Percentiles rank a stretch among this genome's conserved stretches.
Evolutionary conservation across 2,329 filamentous ascomycete genomes (phyloP).

Genomic region (Trichophyton verrucosum): DNA sequence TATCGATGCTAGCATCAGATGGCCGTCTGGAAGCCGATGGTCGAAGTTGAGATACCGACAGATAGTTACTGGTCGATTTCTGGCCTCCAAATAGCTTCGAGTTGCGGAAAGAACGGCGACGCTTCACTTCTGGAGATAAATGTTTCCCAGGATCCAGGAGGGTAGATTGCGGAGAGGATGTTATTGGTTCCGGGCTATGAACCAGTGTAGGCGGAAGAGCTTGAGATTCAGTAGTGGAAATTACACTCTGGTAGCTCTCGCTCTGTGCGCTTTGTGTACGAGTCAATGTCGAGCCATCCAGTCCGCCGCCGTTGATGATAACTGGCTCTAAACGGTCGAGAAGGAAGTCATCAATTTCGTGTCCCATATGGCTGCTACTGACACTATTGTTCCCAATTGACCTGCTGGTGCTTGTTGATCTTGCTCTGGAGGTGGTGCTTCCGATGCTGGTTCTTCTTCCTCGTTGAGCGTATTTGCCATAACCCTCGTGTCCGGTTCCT

Average conservation of each 20-base stretch:
- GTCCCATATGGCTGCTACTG: slow-evolving; percentile 26
- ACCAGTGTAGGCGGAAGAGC: slow-evolving; percentile 6
- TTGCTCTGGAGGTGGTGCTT: slow-evolving; percentile 29
- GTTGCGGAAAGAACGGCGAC: slow-evolving; percentile 17
- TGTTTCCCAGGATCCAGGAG: neutral
- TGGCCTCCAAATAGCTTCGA: slow-evolving; percentile 19
- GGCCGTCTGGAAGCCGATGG: neutral
- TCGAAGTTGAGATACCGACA: neutral
- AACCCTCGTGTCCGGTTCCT: slow-evolving; percentile 79
- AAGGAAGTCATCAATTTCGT: slow-evolving; percentile 38
- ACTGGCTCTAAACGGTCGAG: slow-evolving; percentile 37
- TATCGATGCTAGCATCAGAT: neutral
- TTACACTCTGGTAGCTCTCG: slow-evolving; percentile 23
- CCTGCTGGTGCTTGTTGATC: slow-evolving; percentile 30
- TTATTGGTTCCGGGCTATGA: slow-evolving; percentile 25
- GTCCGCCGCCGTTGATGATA: slow-evolving; percentile 36
- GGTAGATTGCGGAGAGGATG: slow-evolving; percentile 1
- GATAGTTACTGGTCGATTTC: slow-evolving; percentile 3
- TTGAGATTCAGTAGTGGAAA: slow-evolving; percentile 14
- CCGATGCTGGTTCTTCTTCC: slow-evolving; percentile 33
- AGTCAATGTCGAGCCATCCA: slow-evolving; percentile 22
- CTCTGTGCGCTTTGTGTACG: slow-evolving; percentile 32
- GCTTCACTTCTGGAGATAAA: slow-evolving; percentile 9
- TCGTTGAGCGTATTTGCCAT: slow-evolving; percentile 36
- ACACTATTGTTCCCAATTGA: slow-evolving; percentile 32